Base-by-base conservation (phyloP, 1,284 basidiomycete genomes). In the Agroathelia rolfsii region DNA sequence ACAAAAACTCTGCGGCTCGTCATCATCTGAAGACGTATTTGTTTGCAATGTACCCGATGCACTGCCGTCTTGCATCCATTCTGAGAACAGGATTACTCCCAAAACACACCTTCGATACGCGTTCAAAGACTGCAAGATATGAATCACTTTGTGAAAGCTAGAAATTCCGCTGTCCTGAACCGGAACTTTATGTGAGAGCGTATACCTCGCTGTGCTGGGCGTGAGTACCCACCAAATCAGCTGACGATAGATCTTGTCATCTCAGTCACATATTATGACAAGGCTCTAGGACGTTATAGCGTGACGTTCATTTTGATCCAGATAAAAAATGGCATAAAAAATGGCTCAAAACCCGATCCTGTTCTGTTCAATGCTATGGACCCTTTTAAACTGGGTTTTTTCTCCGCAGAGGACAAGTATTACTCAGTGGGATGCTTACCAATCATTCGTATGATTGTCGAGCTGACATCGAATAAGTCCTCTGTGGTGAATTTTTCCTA, bases 261-360 rank as follows among this genome's bases (percentile, higher is more conserved):
- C 17, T 51, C 53, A 11, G 45, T 52, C 36, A 20, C 49, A 9
- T 34, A 38, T 13, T 22, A 33, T 5, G 38, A 37, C 19, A 20
- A 31, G 11, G 24, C 38, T 27, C 14, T 38, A 9, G 21, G 13
- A 20, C 24, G 29, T 3, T 26, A 41, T 7, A 45, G 47, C 25
- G 38, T 50, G n/a, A 38, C 39, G 15, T 46, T 38, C 9, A 39
- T 54, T 24, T 30, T 55, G 6, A 34, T 45, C 7, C 51, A 51
- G 32, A 37, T 45, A 21, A 56, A 49, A 38, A 54, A 51, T 28
- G 44, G 51, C n/a, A n/a, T n/a, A n/a, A n/a, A n/a, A n/a, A n/a
- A n/a, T n/a, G n/a, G n/a, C n/a, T n/a, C n/a, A n/a, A n/a, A n/a
- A n/a, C n/a, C n/a, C n/a, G n/a, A n/a, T n/a, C n/a, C n/a, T n/a